Conservation (phyloP, 2,329 filamentous ascomycete genomes). For the Clarireedia homoeocarpa region DNA sequence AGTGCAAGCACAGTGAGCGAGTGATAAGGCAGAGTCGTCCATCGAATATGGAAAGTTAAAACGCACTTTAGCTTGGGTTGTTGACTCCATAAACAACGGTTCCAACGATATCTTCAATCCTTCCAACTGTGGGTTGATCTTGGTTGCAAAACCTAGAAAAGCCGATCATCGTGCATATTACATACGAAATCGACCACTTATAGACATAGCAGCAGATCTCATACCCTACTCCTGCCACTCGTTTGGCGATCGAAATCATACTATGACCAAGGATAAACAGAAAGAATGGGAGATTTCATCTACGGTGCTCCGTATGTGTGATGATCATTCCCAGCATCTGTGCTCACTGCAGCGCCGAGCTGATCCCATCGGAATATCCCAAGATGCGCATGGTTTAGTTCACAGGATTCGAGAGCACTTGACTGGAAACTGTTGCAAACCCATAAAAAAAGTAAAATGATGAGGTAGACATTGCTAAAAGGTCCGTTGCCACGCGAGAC, state of each 20-base stretch:
- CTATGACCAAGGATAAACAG: not conserved
- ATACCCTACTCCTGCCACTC: not conserved
- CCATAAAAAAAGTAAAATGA: not conserved
- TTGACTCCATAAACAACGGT: not conserved
- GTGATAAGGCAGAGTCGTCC: not conserved
- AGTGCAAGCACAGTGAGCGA: no score
- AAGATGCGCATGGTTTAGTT: not conserved
- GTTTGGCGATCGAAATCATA: slow-evolving; percentile 2
- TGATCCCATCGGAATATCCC: not conserved
- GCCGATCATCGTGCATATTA: not conserved
- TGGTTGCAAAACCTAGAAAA: not conserved
- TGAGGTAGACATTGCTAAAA: not conserved
- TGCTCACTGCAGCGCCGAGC: not conserved
- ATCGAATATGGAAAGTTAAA: no score
- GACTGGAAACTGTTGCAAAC: not conserved
- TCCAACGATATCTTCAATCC: not conserved
- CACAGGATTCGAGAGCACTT: not conserved
- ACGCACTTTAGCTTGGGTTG: not conserved
- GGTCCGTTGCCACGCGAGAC: slow-evolving; percentile 3
- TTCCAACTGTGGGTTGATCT: not conserved
- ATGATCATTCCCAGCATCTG: not conserved
- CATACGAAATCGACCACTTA: not conserved
- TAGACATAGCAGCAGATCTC: not conserved
- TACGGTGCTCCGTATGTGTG: not conserved
- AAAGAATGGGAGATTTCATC: not conserved